Percentiles rank a stretch among this genome's conserved stretches.
Conservation (phyloP, 805 yeast species). For the Nakazawaea pomicola region DNA sequence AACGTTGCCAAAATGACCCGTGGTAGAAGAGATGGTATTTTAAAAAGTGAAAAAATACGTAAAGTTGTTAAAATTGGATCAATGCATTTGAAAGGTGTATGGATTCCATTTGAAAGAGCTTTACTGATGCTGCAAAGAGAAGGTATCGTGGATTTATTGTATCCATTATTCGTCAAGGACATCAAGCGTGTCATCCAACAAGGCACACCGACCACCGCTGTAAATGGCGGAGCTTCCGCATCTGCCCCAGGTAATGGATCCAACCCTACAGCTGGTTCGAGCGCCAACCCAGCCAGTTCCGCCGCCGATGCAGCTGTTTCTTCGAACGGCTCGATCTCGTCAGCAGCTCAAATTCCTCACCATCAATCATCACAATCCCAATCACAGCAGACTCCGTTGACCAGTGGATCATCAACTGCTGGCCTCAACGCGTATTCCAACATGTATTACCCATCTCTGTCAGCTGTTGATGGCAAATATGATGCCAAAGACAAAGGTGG, state of each 20-base stretch:
- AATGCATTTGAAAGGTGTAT: constrained; percentile 70
- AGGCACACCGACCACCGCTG: constrained; percentile 26
- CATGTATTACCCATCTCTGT: constrained; percentile 11
- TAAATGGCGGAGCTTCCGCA: background rate
- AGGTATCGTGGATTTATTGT: constrained; percentile 52
- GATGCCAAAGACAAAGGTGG: no score
- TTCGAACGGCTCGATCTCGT: constrained; percentile 4
- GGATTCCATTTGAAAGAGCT: constrained; percentile 74
- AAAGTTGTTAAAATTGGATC: constrained; percentile 73
- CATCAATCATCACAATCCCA: constrained; percentile 14
- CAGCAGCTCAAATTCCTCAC: constrained; percentile 12
- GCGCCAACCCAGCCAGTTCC: constrained; percentile 6
- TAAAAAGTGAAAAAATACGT: constrained; percentile 60
- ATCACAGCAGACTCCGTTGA: constrained; percentile 1
- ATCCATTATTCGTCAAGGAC: constrained; percentile 61
- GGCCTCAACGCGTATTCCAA: no score
- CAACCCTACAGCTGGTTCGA: constrained; percentile 8
- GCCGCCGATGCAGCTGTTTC: constrained; percentile 7
- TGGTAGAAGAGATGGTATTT: constrained; percentile 67
- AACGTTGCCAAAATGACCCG: constrained; percentile 72
- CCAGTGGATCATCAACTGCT: constrained; percentile 3
- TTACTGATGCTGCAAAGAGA: constrained; percentile 65
- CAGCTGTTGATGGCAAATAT: no score
- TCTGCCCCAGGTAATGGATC: constrained; percentile 11
- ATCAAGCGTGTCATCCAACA: constrained; percentile 43